Conservation (phyloP, 1,284 basidiomycete species). For the Marasmius fiardii region DNA sequence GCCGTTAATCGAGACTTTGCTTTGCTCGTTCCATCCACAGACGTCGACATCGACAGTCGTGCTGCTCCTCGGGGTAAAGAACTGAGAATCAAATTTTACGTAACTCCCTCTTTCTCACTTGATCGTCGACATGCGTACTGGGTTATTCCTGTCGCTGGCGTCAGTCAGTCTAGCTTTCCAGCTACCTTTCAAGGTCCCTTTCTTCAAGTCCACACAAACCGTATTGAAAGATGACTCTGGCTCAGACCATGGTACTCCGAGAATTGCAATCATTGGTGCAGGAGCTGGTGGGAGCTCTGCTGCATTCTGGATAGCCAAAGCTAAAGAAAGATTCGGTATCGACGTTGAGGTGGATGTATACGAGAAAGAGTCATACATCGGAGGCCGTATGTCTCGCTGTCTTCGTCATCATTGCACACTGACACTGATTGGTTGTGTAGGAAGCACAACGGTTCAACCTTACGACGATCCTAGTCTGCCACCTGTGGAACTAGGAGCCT, state of each 20-base stretch:
- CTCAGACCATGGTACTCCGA: constrained; percentile 4
- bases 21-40: constrained; percentile 42
- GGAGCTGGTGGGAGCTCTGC: constrained; percentile 85
- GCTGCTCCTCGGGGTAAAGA: constrained; percentile 13
- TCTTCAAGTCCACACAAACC: constrained; percentile 29
- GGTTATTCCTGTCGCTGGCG: constrained; percentile 30
- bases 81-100: background rate
- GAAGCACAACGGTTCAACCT: constrained; percentile 76
- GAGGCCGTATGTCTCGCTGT: constrained; percentile 73
- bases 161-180: constrained; percentile 44
- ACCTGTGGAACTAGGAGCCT: constrained; percentile 83
- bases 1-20: constrained; percentile 50
- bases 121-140: constrained; percentile 8
- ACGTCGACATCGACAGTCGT: constrained; percentile 31
- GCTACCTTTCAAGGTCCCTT: constrained; percentile 52
- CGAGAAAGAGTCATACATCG: constrained; percentile 73
- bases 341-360: constrained; percentile 80
- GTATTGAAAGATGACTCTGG: constrained; percentile 7
- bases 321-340: constrained; percentile 62
- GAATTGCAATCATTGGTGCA: constrained; percentile 58
- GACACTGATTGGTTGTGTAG: constrained; percentile 31
- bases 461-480: constrained; percentile 61
- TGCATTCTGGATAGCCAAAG: constrained; percentile 83
- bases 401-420: constrained; percentile 4
- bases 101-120: background rate